Conservation (phyloP, 345 rosid genomes). For the Raphanus sativus region DNA sequence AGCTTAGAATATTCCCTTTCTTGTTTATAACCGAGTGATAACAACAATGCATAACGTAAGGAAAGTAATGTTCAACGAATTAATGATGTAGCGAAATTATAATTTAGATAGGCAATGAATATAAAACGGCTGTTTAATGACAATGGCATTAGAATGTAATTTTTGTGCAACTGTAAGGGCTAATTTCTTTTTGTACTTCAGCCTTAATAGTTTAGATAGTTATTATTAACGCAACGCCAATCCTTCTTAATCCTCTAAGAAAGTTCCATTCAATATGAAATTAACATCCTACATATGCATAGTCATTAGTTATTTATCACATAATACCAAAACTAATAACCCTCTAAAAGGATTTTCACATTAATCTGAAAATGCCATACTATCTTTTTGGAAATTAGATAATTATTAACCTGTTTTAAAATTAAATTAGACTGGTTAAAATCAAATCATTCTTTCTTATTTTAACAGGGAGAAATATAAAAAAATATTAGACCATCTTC, state of each 20-base stretch:
- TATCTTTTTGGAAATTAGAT: neutral
- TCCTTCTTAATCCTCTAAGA: neutral
- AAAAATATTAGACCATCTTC: neutral
- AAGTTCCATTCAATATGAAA: neutral
- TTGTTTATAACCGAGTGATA: too few relatives aligned
- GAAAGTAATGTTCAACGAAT: too few relatives aligned
- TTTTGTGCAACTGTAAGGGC: too few relatives aligned
- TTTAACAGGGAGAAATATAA: neutral
- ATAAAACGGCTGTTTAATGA: too few relatives aligned
- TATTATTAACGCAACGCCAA: neutral
- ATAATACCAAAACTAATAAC: neutral
- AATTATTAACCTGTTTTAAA: neutral
- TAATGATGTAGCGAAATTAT: too few relatives aligned
- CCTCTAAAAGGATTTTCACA: neutral
- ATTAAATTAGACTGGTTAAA: neutral
- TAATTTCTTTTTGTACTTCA: too few relatives aligned
- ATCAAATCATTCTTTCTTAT: too few relatives aligned
- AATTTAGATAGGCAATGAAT: too few relatives aligned
- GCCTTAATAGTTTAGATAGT: too few relatives aligned
- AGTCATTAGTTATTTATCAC: neutral
- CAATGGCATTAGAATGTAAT: too few relatives aligned
- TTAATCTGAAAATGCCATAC: neutral
- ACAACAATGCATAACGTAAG: too few relatives aligned
- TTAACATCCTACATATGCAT: neutral
- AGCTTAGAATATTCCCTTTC: too few relatives aligned